A percentile compares a stretch with the other conserved stretches of the same genome.
Conservation (phyloP, 2,329 filamentous ascomycete genomes). For the Madurella mycetomatis region DNA sequence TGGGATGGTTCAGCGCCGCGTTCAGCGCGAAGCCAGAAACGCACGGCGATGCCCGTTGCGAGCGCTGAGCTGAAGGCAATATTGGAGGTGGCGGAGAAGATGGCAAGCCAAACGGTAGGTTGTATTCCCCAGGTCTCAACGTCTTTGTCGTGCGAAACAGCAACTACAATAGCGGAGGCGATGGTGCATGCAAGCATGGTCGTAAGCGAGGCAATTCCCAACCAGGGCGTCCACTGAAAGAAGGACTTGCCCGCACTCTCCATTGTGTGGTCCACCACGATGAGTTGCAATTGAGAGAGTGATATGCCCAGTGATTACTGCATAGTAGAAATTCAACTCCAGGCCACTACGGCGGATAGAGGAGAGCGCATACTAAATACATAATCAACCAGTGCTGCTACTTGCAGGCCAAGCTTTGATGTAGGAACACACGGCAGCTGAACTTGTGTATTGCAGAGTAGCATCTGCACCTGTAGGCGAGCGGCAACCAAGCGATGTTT, state of each 20-base stretch:
- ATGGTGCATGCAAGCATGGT: slow-evolving; percentile 2
- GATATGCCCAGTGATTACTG: no score
- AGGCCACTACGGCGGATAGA: no score
- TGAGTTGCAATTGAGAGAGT: no score
- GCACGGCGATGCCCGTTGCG: slow-evolving; percentile 14
- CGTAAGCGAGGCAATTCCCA: neutral
- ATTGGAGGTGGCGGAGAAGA: slow-evolving; percentile 14
- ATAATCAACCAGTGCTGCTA: no score
- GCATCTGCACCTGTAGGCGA: no score
- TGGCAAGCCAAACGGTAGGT: slow-evolving; percentile 14
- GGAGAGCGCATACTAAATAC: no score
- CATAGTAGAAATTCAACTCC: no score
- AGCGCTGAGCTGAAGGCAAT: slow-evolving; percentile 13
- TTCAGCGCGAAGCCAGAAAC: slow-evolving; percentile 14
- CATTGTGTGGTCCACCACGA: no score
- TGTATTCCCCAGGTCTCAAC: slow-evolving; percentile 7
- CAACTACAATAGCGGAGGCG: slow-evolving; percentile 9
- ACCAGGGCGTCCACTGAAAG: slow-evolving; percentile 8
- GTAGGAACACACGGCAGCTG: no score
- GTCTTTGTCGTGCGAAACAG: slow-evolving; percentile 4
- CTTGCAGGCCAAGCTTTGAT: no score
- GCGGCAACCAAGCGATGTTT: no score
- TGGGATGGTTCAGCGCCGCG: slow-evolving; percentile 6
- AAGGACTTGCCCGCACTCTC: neutral
- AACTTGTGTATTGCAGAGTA: no score